Base-by-base conservation (phyloP, 164 flowering plant genomes). In the Liquidambar formosana region DNA sequence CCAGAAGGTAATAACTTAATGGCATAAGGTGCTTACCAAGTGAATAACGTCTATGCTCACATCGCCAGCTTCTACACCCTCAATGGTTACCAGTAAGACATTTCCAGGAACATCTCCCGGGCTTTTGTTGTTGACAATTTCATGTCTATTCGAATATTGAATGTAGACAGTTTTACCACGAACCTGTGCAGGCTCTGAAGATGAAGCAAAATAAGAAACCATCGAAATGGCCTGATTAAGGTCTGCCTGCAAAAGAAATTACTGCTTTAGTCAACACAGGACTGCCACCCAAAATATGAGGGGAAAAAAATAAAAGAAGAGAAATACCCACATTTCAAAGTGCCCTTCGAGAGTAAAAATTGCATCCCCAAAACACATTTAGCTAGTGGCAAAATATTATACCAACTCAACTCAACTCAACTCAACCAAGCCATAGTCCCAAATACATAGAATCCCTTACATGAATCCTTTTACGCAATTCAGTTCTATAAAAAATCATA, bases 21-120 rank as follows among this genome's bases (percentile, higher is more conserved):
- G 61, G 5, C 16, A 56, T 18, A 21, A 68, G 74, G 44, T 66
- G 72, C 91, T 77, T 81, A 93, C 97, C 90, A 93, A 77, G 74
- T 93, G 97, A 78, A 93, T 85, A 44, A 88, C 92, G 69, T 93
- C 97, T 25, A 90, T 93, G 86, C 94, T 89, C 79, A 93, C 96
- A 77, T 90, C 92, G 0, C 88, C 88, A 57, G 96, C 94, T 77
- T 90, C 93, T 33, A 86, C 96, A 68, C 96, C 96, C 78, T 89
- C 97, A 28, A 93, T 90, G 11, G 93, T 93, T 15, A 93, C 97
- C 69, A 93, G 75, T 76, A 93, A 77, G 27, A 93, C 97, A 81
- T 93, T 93, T 58, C 97, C 94, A 61, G 94, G 90, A 76, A 80
- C 79, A 80, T 93, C 97, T 19, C 92, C 93, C 9, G 93, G 81